Evolutionary conservation across 306 rosid genomes (phyloP).

Genomic region (Fragaria vesca): DNA sequence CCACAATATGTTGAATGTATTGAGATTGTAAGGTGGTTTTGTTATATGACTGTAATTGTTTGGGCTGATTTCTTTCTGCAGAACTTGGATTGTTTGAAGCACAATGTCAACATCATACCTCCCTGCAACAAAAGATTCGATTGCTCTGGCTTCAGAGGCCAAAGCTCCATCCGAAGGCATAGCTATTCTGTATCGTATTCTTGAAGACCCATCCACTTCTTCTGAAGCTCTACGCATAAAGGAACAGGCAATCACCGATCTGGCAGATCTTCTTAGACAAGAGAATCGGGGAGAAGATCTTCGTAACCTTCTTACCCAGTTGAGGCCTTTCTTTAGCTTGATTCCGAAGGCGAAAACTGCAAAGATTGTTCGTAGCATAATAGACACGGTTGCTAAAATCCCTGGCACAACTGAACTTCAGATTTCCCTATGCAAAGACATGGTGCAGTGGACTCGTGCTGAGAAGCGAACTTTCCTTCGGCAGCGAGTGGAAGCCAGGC

Average conservation of each 20-base stretch:
- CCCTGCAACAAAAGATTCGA: conserved; percentile 75
- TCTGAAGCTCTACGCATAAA: conserved; percentile 80
- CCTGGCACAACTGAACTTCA: conserved; percentile 87
- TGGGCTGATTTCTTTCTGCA: conserved; percentile 32
- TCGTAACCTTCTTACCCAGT: conserved; percentile 77
- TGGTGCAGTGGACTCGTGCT: conserved; percentile 90
- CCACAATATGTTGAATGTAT: not conserved
- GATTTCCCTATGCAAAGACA: conserved; percentile 83
- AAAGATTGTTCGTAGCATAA: conserved; percentile 80
- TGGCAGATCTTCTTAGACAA: conserved; percentile 70
- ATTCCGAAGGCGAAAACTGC: conserved; percentile 96
- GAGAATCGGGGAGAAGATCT: conserved; percentile 93
- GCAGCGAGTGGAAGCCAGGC: conserved; percentile 94
- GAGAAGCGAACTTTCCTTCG: conserved; percentile 91
- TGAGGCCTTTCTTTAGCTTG: conserved; percentile 91
- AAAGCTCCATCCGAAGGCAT: conserved; percentile 63
- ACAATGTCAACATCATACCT: conserved; percentile 72
- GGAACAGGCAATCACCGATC: conserved; percentile 78
- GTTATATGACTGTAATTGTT: not conserved
- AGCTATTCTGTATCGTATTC: conserved; percentile 68
- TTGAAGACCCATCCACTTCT: conserved; percentile 81
- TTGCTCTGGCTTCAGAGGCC: conserved; percentile 71
- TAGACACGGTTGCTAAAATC: conserved; percentile 85
- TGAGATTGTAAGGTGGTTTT: not conserved
- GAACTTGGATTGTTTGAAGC: conserved; percentile 28